Conservation (phyloP, 2,329 filamentous ascomycete genomes). For the Aspergillus neoniger region DNA sequence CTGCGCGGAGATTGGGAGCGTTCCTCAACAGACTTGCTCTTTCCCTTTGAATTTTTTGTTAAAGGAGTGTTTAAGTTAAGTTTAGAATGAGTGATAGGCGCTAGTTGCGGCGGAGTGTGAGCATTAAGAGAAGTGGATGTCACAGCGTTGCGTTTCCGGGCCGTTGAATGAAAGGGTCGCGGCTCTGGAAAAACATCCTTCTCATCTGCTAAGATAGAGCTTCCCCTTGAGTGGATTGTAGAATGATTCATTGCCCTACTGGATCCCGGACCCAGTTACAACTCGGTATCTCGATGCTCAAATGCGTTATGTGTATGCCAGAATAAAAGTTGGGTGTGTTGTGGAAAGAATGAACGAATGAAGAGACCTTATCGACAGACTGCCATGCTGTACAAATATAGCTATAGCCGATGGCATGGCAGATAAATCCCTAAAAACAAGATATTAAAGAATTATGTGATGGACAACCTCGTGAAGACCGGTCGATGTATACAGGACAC, state of each 20-base stretch:
- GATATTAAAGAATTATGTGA: too few relatives aligned
- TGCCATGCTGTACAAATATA: neutral
- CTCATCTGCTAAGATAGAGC: neutral
- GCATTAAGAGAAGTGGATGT: constrained; percentile 4
- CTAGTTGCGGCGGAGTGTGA: constrained; percentile 9
- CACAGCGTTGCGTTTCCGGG: constrained; percentile 8
- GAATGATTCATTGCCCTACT: neutral
- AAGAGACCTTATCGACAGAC: neutral
- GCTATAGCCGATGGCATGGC: neutral
- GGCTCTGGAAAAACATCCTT: neutral
- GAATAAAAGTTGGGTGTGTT: neutral
- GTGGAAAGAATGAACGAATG: neutral
- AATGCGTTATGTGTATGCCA: neutral
- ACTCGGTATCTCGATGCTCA: neutral
- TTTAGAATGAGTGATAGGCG: constrained; percentile 10
- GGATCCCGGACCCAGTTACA: neutral
- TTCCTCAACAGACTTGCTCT: neutral
- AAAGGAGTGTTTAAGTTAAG: constrained; percentile 3
- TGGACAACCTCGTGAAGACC: neutral
- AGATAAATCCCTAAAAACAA: neutral
- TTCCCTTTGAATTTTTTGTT: neutral
- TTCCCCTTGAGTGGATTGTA: constrained; percentile 26
- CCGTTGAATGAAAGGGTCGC: neutral
- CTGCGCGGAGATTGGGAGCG: neutral
- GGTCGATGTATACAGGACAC: constrained; percentile 4